A percentile compares a stretch with the other conserved stretches of the same genome.
These are phyloP conservation scores for Juglanconis juglandina DNA, from an alignment of 2,329 filamentous ascomycete species.

Conservation along the genomic window DNA sequence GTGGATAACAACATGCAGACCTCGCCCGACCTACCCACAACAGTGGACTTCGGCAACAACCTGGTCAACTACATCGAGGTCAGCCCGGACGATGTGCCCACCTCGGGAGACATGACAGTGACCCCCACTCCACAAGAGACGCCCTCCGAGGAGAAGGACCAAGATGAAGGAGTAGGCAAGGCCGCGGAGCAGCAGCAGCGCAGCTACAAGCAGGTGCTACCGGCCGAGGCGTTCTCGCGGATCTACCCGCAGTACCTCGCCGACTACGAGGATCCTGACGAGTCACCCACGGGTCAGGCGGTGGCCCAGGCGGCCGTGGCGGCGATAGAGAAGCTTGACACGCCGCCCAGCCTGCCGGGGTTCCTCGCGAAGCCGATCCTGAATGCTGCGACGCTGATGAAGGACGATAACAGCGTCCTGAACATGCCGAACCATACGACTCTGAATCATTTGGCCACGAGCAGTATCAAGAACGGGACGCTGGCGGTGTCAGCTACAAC, in stretches of 20 bases:
- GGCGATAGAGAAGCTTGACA: constrained; percentile 75
- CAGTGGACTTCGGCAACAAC: constrained; percentile 96
- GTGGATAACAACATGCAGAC: constrained; percentile 93
- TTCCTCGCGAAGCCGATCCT: constrained; percentile 93
- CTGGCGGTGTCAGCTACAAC: constrained; percentile 94
- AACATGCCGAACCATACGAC: constrained; percentile 98
- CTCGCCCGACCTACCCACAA: constrained; percentile 81
- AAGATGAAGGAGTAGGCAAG: constrained; percentile 23
- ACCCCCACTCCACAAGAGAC: constrained; percentile 28
- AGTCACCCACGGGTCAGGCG: constrained; percentile 69
- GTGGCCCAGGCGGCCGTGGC: constrained; percentile 70
- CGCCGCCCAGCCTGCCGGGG: constrained; percentile 79
- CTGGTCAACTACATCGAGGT: constrained; percentile 98
- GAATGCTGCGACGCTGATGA: constrained; percentile 86
- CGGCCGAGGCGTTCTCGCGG: constrained; percentile 61
- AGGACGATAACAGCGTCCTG: constrained; percentile 95
- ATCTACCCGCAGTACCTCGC: constrained; percentile 80
- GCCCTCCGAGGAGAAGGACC: constrained; percentile 23
- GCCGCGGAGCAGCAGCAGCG: constrained; percentile 42
- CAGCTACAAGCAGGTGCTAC: constrained; percentile 54
- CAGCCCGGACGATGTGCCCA: constrained; percentile 65
- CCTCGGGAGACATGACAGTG: constrained; percentile 26
- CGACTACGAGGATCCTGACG: constrained; percentile 82
- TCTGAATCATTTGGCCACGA: constrained; percentile 92
- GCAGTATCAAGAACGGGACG: constrained; percentile 95